These are phyloP conservation scores for Haemoproteus tartakovskyi DNA, from an alignment of 169 alveolate genomes.

Conservation along the genomic window DNA sequence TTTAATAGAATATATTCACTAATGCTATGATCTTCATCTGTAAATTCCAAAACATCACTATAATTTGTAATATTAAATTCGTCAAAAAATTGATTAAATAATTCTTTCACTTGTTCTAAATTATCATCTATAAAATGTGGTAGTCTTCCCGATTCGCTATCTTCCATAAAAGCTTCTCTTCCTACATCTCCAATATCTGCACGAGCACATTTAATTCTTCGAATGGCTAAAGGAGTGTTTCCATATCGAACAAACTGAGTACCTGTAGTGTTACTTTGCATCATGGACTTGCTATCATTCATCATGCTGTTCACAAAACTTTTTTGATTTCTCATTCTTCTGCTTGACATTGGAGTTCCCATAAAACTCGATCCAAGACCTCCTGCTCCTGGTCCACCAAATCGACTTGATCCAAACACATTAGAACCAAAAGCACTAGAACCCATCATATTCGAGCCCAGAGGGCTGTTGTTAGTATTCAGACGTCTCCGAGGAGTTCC, in stretches of 20 bases:
- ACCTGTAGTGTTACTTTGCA: constrained; percentile 60
- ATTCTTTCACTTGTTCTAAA: constrained; percentile 74
- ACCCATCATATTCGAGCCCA: too few species aligned
- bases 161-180: constrained; percentile 82
- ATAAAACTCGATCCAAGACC: constrained; percentile 46
- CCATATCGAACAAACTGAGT: constrained; percentile 80
- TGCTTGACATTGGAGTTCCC: constrained; percentile 54
- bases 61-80: constrained; percentile 74
- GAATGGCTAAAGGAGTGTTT: constrained; percentile 80
- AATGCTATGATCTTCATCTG: constrained; percentile 72
- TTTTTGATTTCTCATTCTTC: constrained; percentile 46
- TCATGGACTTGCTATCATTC: constrained; percentile 49
- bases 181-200: constrained; percentile 87
- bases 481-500: too few species aligned
- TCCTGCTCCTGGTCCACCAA: constrained; percentile 40
- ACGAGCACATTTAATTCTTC: constrained; percentile 82
- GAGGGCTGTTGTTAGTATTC: too few species aligned
- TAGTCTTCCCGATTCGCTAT: constrained; percentile 78
- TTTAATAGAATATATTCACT: constrained; percentile 63
- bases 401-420: too few species aligned
- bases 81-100: constrained; percentile 75
- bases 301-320: constrained; percentile 58
- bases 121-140: constrained; percentile 80
- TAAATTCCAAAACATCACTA: constrained; percentile 66
- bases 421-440: too few species aligned